Percentiles rank a stretch among this genome's conserved stretches.
phyloP scores from a whole-genome alignment of 352 stramenopile species.

The Aphanomyces euteiches region DNA sequence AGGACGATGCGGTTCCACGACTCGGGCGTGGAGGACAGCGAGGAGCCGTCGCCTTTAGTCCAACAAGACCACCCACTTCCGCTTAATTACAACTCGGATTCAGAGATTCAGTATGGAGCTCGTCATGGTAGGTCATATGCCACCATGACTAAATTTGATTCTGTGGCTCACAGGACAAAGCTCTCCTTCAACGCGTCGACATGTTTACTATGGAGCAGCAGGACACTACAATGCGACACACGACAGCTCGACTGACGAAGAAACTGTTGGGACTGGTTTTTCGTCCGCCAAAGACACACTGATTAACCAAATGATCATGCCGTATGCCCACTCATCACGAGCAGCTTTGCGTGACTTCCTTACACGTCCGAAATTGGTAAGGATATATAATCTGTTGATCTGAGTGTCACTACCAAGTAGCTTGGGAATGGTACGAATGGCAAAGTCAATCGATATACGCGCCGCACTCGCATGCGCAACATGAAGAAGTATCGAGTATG shows the following conservation, averaged over 20 bases:
- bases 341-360: neutral
- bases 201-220: slow-evolving; percentile 50
- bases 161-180: neutral
- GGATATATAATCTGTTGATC: neutral
- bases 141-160: neutral
- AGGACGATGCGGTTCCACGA: neutral
- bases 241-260: slow-evolving; percentile 41
- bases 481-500: slow-evolving; percentile 68
- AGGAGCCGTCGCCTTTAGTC: slow-evolving; percentile 52
- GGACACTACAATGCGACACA: slow-evolving; percentile 50
- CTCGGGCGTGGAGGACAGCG: slow-evolving; percentile 20
- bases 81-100: slow-evolving; percentile 86
- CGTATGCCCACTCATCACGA: neutral
- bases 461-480: slow-evolving; percentile 73
- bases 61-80: slow-evolving; percentile 38
- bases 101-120: slow-evolving; percentile 55
- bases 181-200: slow-evolving; percentile 41
- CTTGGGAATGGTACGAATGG: slow-evolving; percentile 30
- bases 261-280: slow-evolving; percentile 36
- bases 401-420: neutral
- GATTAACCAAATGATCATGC: neutral
- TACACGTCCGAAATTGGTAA: neutral
- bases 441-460: slow-evolving; percentile 63
- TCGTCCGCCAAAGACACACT: slow-evolving; percentile 29
- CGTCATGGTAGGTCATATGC: neutral